Percentiles rank a stretch among this genome's conserved stretches.
phyloP scores from a whole-genome alignment of 352 stramenopile species.

The Globisporangium polare region DNA sequence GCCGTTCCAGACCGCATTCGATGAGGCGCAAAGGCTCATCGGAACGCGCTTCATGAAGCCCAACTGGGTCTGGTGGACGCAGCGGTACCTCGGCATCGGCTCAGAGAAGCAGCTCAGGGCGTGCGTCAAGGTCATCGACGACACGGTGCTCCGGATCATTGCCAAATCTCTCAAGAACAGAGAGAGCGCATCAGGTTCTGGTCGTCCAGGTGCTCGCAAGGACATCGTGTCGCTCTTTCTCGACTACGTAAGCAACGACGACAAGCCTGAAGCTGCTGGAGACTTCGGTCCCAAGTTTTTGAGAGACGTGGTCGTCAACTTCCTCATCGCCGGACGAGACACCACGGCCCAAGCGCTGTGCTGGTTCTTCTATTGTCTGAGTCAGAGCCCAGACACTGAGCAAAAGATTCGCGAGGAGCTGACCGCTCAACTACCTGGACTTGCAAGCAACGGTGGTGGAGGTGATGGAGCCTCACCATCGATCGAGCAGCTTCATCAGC shows the following conservation, averaged over 20 bases:
- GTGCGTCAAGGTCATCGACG: neutral
- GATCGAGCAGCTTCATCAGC: neutral
- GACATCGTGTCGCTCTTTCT: neutral
- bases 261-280: neutral
- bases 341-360: neutral
- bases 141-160: neutral
- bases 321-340: neutral
- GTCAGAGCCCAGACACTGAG: neutral
- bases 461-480: neutral
- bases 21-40: neutral
- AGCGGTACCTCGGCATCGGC: neutral
- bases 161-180: neutral
- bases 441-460: no score
- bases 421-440: neutral
- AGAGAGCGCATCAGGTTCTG: neutral
- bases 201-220: neutral
- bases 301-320: neutral
- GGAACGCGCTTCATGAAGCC: neutral
- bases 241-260: neutral
- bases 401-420: neutral
- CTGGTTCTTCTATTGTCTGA: neutral
- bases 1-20: neutral
- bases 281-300: neutral
- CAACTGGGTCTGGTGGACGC: neutral
- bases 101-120: neutral